Evolutionary conservation across 2,329 filamentous ascomycete genomes (phyloP).

Genomic region (Phyllachora maydis): DNA sequence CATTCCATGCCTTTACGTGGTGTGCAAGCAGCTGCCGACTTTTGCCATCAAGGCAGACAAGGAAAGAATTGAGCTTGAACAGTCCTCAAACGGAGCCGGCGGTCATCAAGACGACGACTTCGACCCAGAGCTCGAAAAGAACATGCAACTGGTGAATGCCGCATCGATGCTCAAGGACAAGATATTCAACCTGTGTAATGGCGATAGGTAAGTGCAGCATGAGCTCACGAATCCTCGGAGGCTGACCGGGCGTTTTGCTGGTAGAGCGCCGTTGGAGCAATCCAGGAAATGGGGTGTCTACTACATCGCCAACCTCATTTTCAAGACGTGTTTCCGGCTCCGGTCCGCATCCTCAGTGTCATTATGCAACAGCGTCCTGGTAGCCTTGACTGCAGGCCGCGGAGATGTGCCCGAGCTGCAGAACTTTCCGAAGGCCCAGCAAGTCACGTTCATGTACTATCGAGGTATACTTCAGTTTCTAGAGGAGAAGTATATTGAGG

Average conservation of each 20-base stretch:
- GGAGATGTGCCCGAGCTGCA: constrained; percentile 66
- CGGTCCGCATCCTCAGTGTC: constrained; percentile 73
- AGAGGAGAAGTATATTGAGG: constrained; percentile 77
- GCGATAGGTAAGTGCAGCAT: too few relatives aligned
- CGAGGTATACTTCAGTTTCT: constrained; percentile 83
- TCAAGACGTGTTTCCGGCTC: constrained; percentile 96
- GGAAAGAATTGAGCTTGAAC: too few relatives aligned
- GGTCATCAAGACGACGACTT: constrained; percentile 86
- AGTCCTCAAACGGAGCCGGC: too few relatives aligned
- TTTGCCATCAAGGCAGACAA: constrained; percentile 87
- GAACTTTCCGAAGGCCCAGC: constrained; percentile 70
- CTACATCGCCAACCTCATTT: constrained; percentile 80
- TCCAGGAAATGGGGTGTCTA: constrained; percentile 98
- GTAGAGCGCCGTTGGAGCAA: constrained; percentile 63
- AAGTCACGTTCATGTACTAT: constrained; percentile 94
- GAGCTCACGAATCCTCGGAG: too few relatives aligned
- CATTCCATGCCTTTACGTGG: constrained; percentile 72
- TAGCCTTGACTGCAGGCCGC: constrained; percentile 55
- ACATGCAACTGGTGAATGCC: constrained; percentile 77
- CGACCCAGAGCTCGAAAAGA: constrained; percentile 52
- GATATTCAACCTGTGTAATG: constrained; percentile 78
- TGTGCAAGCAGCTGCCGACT: constrained; percentile 66
- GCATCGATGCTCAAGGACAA: constrained; percentile 79
- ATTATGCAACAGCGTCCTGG: constrained; percentile 79
- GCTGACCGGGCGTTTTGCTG: too few relatives aligned